Base-by-base conservation (phyloP, 805 yeast species). In the Lachancea sp. region DNA sequence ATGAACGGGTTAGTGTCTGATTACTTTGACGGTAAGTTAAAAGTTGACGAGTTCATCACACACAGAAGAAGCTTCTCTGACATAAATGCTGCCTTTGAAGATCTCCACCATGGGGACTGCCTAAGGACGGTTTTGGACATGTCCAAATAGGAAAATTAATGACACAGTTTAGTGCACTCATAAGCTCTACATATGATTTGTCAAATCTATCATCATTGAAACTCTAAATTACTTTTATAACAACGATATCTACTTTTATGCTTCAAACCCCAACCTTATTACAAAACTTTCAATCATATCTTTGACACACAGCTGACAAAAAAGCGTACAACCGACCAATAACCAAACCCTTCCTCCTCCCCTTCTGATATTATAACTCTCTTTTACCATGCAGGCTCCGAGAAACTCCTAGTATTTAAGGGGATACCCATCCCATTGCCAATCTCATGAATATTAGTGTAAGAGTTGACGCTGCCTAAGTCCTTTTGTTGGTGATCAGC, bases 11-110 rank as follows among this genome's bases (percentile, higher is more conserved):
- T 89, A 43, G 95, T 92, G 43, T 81, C 86, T 44, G 89, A 83
- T 63, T 90, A 90, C 67, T 65, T 84, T 71, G 65, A 68, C 32
- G 96, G 96, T 52, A 72, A 70, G 51, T 71, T 90, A 60, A 85
- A 82, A 72, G 95, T 90, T 48, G 96, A 88, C 58, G 96, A 92
- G 63, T 92, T 87, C 67, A 84, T 92, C 58, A 92, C 98, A 22
- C 95, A 88, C 71, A 79, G 85, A 67, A 90, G 80, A 61, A 68
- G 77, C 29, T 77, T 92, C 61, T 75, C 70, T 22, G 75, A 81
- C 40, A 88, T 92, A 65, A 89, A 89, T 72, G 61, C 72, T 43
- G 97, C 97, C 17, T 89, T 92, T 63, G 90, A 87, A 41, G 96
- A 88, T 64, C 83, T 92, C 87, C 96, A 90, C 66, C 69, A 77